Evolutionary conservation across 2,329 filamentous ascomycete species (phyloP), one percentile per base, ranked within the genome.

Genomic region (Phyllosticta citrichinensis): DNA sequence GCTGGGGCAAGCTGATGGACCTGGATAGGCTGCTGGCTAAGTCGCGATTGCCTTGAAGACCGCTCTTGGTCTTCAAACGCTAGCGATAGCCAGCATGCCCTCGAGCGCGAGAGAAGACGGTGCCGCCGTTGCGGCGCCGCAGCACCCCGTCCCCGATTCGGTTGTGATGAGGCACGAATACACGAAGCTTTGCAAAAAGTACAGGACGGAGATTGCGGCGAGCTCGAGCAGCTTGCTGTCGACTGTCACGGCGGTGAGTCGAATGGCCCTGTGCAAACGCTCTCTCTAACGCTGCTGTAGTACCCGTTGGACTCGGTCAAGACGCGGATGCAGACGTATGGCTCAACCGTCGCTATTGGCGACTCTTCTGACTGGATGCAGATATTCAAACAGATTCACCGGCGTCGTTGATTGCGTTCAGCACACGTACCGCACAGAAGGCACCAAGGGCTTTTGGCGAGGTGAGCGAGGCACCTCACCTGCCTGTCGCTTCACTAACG

Each of bases 261-360:
- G 52, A 33, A 9, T 20, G 50, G 33, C 50, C 11, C 56, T 20
- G n/a, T 33, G 30, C 35, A 22, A 40, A 19, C 30, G 35, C n/a
- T 14, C 53, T 6, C 14, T 27, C 53, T 35, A 60, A 35, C 10
- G 56, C 20, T 14, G 56, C 63, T 58, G 22, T 58, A 81, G 78
- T 95, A 93, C 71, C 90, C 90, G 22, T 83, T 95, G 66, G 90
- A 95, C 73, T 93, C 90, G 68, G 87, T 93, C 72, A 95, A 95
- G 79, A 92, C 88, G 61, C 88, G 90, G 69, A 90, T 94, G 85
- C 90, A 95, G 78, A 89, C 88, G 66, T 77, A 74, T 64, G 74
- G 20, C n/a, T 35, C 55, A 52, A 25, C 24, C 25, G n/a, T n/a
- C 12, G 47, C 33, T 14, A 59, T 58, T 35, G 25, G 17, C 25